Evolutionary conservation across 306 rosid species (phyloP).

Genomic region (Dalbergia oliveri): DNA sequence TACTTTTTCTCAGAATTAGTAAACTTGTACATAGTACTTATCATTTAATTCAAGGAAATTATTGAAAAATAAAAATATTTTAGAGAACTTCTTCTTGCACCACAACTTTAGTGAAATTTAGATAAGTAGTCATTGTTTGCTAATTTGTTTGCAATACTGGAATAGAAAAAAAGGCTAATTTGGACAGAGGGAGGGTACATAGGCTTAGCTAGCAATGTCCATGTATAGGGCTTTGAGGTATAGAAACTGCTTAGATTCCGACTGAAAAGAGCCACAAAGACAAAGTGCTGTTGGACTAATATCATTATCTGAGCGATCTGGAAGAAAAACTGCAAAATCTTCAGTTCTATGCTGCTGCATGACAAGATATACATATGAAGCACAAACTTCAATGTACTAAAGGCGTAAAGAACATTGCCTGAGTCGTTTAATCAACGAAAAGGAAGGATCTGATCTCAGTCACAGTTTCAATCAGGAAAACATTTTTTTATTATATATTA

Average conservation of each 20-base stretch:
- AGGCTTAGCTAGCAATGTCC: conserved; percentile 15
- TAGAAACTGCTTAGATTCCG: conserved; percentile 43
- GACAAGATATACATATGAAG: conserved; percentile 46
- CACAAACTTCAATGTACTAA: conserved; percentile 78
- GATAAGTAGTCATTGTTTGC: background rate
- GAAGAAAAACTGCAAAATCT: conserved; percentile 57
- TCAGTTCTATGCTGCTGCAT: conserved; percentile 45
- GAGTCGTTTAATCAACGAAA: conserved; percentile 82
- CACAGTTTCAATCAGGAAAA: conserved; percentile 62
- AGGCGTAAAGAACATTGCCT: conserved; percentile 86
- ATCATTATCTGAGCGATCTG: conserved; percentile 49
- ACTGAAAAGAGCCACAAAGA: conserved; percentile 37
- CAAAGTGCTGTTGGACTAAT: conserved; percentile 24
- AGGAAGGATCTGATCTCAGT: conserved; percentile 58
- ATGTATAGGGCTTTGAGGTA: conserved; percentile 49
- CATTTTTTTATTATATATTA: conserved; percentile 12
- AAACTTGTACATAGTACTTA: background rate
- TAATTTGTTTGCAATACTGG: conserved; percentile 24
- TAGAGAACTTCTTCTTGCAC: background rate
- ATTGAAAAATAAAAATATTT: no score
- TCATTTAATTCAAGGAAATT: background rate
- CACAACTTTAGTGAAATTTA: conserved; percentile 11
- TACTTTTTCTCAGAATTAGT: background rate
- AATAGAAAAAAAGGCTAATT: conserved; percentile 31
- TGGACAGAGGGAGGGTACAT: background rate